Base-by-base conservation (phyloP, 2,329 filamentous ascomycete species). In the Aspergillus pseudonomiae region DNA sequence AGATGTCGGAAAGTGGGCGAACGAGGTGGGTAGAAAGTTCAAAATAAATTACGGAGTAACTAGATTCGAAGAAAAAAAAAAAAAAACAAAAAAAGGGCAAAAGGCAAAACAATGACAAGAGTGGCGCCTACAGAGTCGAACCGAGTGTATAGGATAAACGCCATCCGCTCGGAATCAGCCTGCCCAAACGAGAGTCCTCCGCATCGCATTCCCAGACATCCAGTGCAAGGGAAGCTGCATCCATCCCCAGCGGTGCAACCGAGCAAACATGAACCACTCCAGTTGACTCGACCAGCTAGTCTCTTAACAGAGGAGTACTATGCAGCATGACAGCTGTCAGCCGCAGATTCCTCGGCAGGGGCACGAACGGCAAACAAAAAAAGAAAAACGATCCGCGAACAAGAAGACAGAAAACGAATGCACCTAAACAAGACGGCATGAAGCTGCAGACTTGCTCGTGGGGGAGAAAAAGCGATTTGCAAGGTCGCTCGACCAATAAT, bases 281-380 rank as follows among this genome's bases (percentile, higher is more conserved):
- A 26, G 30, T 26, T 50, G 6, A 48, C 45, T 28, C 45, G 10
- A 48, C 28, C 14, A 16, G 2, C 19, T 14, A 12, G 26, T 53
- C 34, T 53, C 28, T 26, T 34, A 10, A 53, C 6, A 12, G 26
- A n/a, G 28, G 4, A 34, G 9, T 34, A 34, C 34, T 54, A 54
- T 54, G 30, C 28, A 34, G 30, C 28, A 34, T 36, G 52, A 34
- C 52, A 54, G 52, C 52, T 50, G 30, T 36, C 52, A 54, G 52
- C 30, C 52, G 52, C 32, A 55, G 52, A 55, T 55, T 55, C 52
- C 32, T 55, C 52, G 32, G 52, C 30, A 54, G 28, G 50, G 50
- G 26, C 24, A 26, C 9, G 14, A 54, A 10, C 19, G 36, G 21
- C 3, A 21, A 36, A 54, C 24, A 36, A 36, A 52, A 52, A 30